Percentiles rank a stretch among this genome's conserved stretches.
Evolutionary conservation across 345 rosid species (phyloP).

Genomic region (Eucalyptus pauciflora): DNA sequence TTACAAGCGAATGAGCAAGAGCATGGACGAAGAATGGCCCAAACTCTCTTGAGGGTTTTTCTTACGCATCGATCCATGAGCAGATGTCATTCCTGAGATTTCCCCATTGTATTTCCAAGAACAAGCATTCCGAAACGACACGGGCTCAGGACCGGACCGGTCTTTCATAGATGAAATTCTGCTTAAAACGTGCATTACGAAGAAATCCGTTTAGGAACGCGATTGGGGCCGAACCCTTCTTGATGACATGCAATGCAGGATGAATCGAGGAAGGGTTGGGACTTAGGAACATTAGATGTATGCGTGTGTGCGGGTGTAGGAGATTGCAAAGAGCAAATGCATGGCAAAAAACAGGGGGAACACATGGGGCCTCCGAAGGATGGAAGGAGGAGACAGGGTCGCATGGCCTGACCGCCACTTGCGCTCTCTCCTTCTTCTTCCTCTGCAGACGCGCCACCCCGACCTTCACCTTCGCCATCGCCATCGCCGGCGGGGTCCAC

Average conservation of each 20-base stretch:
- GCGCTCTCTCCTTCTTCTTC: not conserved
- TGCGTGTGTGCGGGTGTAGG: not conserved
- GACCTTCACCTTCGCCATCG: not conserved
- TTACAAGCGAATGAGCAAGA: not conserved
- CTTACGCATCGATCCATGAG: not conserved
- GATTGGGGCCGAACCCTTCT: not conserved
- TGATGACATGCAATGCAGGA: not conserved
- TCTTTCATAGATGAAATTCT: not conserved
- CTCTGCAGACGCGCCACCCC: not conserved
- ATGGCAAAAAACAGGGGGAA: not conserved
- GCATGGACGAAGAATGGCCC: not conserved
- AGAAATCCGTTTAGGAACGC: not conserved
- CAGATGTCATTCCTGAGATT: not conserved
- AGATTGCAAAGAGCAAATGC: not conserved
- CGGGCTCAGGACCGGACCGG: fast-evolving
- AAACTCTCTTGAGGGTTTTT: not conserved
- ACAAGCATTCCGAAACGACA: not conserved
- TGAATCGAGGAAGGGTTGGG: not conserved
- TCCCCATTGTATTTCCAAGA: not conserved
- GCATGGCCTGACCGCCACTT: not conserved
- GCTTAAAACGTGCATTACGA: fast-evolving
- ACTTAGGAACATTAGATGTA: not conserved
- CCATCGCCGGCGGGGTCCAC: not conserved
- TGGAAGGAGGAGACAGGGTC: not conserved
- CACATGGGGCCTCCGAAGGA: not conserved